phyloP scores from a whole-genome alignment of 2,329 filamentous ascomycete genomes.

The Calonectria fujianensis region DNA sequence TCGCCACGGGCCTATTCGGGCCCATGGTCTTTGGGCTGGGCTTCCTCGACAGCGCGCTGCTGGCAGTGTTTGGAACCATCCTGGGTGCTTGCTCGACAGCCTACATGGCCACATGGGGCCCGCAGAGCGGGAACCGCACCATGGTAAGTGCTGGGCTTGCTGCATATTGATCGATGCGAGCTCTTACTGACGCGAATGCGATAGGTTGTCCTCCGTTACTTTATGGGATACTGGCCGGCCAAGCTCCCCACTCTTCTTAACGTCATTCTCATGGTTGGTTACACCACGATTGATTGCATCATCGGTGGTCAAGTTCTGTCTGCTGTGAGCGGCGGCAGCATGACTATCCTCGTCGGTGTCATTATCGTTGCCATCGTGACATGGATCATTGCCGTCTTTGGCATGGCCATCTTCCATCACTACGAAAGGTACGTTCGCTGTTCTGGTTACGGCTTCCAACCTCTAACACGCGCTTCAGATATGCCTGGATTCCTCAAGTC shows the following conservation, averaged over 20 bases:
- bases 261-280: slow-evolving; percentile 82
- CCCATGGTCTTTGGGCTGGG: slow-evolving; percentile 82
- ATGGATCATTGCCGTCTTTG: slow-evolving; percentile 81
- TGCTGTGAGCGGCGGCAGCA: slow-evolving; percentile 78
- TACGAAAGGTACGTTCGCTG: slow-evolving; percentile 75
- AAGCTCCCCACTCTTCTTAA: slow-evolving; percentile 57
- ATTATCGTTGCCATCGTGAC: slow-evolving; percentile 85
- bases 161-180: background rate
- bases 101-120: slow-evolving; percentile 86
- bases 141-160: slow-evolving; percentile 69
- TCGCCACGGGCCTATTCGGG: slow-evolving; percentile 82
- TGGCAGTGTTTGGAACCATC: slow-evolving; percentile 85
- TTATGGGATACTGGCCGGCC: slow-evolving; percentile 79
- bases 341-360: slow-evolving; percentile 85
- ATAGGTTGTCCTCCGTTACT: slow-evolving; percentile 81
- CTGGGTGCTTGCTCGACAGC: slow-evolving; percentile 83
- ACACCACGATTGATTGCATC: slow-evolving; percentile 86
- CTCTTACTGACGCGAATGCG: slow-evolving; percentile 27
- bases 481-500: slow-evolving; percentile 78
- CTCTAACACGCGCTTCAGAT: slow-evolving; percentile 50
- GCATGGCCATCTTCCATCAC: slow-evolving; percentile 74
- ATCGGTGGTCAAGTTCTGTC: slow-evolving; percentile 86
- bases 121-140: slow-evolving; percentile 83
- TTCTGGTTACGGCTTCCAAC: accelerated
- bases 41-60: slow-evolving; percentile 82